Conservation (phyloP, 1,284 basidiomycete species). For the Trametes pubescens region DNA sequence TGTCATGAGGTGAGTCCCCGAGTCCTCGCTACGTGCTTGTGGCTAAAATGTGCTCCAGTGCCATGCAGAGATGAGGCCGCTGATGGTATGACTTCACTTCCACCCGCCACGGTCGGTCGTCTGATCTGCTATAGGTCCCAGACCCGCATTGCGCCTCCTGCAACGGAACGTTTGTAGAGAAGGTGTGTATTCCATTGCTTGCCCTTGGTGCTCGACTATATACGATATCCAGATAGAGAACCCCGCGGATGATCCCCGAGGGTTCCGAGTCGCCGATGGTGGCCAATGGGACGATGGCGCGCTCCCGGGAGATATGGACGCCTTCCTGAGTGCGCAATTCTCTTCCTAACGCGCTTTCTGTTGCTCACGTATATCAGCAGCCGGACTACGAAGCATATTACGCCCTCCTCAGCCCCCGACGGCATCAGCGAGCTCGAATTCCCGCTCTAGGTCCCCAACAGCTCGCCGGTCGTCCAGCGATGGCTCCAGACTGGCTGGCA, state of each 20-base stretch:
- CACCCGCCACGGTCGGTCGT: not conserved
- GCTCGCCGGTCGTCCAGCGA: slow-evolving; percentile 17
- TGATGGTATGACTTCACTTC: slow-evolving; percentile 64
- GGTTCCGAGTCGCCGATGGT: slow-evolving; percentile 53
- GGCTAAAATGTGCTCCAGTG: slow-evolving; percentile 55
- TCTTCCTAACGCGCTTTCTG: not conserved
- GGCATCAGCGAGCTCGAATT: slow-evolving; percentile 8
- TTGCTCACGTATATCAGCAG: slow-evolving; percentile 14
- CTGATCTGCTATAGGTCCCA: slow-evolving; percentile 58
- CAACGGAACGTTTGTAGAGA: slow-evolving; percentile 77
- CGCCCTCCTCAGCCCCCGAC: slow-evolving; percentile 4
- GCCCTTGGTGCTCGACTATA: not conserved
- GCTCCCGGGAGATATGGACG: slow-evolving; percentile 49
- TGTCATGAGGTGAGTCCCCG: slow-evolving; percentile 70
- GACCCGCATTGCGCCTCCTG: slow-evolving; percentile 81
- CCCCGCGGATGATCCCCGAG: slow-evolving; percentile 73
- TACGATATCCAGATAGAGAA: slow-evolving; percentile 67
- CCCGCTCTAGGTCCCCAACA: slow-evolving; percentile 16
- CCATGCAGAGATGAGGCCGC: slow-evolving; percentile 78
- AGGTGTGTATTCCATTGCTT: slow-evolving; percentile 50
- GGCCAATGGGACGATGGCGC: slow-evolving; percentile 45
- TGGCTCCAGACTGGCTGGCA: not conserved
- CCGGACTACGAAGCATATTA: slow-evolving; percentile 28
- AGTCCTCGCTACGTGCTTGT: slow-evolving; percentile 9
- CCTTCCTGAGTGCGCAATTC: slow-evolving; percentile 53